Conservation (phyloP, 257 asterid species). For the Parsonsia alboflavescens region DNA sequence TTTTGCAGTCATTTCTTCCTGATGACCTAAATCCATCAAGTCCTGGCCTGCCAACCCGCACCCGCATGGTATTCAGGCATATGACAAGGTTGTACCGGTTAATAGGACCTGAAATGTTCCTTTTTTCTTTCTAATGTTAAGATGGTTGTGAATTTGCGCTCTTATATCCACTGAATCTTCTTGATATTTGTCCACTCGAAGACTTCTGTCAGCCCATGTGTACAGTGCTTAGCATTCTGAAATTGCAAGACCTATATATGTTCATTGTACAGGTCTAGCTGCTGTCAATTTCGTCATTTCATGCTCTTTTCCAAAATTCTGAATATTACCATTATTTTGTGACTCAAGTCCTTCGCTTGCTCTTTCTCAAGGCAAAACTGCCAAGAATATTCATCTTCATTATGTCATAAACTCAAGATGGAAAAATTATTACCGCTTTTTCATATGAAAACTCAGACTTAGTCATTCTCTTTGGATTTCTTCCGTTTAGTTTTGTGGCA, state of each 20-base stretch:
- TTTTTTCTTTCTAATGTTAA: not conserved
- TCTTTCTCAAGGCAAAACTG: not conserved
- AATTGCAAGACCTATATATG: not conserved
- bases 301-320: not conserved
- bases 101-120: not conserved
- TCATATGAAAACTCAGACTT: not conserved
- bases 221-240: not conserved
- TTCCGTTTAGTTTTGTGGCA: not conserved
- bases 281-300: not conserved
- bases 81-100: not conserved
- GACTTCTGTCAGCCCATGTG: not conserved
- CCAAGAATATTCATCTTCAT: not conserved
- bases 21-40: conserved; percentile 8
- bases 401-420: not conserved
- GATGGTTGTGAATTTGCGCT: not conserved
- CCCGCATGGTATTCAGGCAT: not conserved
- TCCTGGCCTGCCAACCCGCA: not conserved
- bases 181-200: not conserved
- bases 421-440: not conserved
- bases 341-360: not conserved
- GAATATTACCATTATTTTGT: not conserved
- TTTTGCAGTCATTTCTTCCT: conserved; percentile 2
- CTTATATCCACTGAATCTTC: not conserved
- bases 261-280: not conserved
- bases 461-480: not conserved